A percentile compares a stretch with the other conserved stretches of the same genome.
phyloP scores from a whole-genome alignment of 306 rosid species.

The Begonia loranthoides region DNA sequence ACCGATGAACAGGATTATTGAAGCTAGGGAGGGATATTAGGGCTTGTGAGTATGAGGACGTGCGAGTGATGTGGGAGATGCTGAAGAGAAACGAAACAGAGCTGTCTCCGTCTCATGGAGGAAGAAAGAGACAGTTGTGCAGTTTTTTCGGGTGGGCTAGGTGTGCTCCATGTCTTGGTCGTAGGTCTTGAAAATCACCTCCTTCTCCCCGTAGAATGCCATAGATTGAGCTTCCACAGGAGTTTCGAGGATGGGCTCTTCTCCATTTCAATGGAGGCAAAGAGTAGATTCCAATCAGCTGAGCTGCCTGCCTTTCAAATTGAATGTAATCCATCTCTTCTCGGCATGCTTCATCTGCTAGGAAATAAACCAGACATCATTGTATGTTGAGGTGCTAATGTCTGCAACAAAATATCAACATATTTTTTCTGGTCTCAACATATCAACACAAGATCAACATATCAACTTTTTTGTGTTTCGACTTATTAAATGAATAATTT shows the following conservation, averaged over 20 bases:
- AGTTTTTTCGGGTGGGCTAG: slow-evolving; percentile 47
- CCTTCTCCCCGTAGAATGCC: slow-evolving; percentile 4
- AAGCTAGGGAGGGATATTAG: slow-evolving; percentile 51
- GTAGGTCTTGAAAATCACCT: slow-evolving; percentile 13
- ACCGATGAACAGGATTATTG: slow-evolving; percentile 28
- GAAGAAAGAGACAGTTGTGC: slow-evolving; percentile 20
- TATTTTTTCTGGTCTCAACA: too few species aligned
- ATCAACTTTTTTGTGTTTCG: too few species aligned
- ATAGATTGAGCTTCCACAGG: slow-evolving; percentile 1
- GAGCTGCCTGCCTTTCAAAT: slow-evolving; percentile 7
- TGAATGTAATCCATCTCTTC: slow-evolving; percentile 8
- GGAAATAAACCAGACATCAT: slow-evolving; percentile 4
- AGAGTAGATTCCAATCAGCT: slow-evolving; percentile 19
- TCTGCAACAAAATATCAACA: too few species aligned
- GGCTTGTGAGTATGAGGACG: slow-evolving; percentile 62
- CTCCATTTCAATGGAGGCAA: slow-evolving; percentile 10
- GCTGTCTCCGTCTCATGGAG: slow-evolving; percentile 5
- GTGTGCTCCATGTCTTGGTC: slow-evolving; percentile 27
- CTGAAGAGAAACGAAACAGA: slow-evolving; percentile 40
- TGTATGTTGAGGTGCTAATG: too few species aligned
- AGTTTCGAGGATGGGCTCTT: slow-evolving; percentile 7
- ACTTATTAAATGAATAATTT: too few species aligned
- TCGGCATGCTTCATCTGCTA: slow-evolving; percentile 8
- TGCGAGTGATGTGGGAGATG: slow-evolving; percentile 88
- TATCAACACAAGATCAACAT: too few species aligned